Conservation (phyloP, 2,329 filamentous ascomycete species). For the Cytospora leucostoma region DNA sequence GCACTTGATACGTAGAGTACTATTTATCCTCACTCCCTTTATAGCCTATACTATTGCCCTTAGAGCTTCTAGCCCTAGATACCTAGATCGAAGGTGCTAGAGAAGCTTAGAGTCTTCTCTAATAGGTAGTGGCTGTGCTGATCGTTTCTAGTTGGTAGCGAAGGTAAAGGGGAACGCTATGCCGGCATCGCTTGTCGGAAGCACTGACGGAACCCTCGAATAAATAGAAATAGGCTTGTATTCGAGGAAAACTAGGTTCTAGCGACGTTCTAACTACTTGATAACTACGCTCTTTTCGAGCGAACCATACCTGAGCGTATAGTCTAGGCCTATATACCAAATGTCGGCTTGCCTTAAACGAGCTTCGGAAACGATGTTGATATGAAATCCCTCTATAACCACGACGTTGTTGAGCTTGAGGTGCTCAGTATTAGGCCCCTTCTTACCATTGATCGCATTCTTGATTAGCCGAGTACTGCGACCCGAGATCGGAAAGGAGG, state of each 20-base stretch:
- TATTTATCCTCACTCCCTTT: background rate
- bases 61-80: background rate
- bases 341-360: background rate
- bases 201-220: background rate
- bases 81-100: background rate
- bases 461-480: background rate
- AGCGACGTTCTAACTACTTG: background rate
- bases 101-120: background rate
- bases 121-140: background rate
- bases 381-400: background rate
- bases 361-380: slow-evolving; percentile 3
- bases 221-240: background rate
- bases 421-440: background rate
- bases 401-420: background rate
- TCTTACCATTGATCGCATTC: background rate
- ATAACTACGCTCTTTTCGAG: background rate
- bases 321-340: background rate
- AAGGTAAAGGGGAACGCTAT: background rate
- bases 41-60: background rate
- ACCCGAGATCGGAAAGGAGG: background rate
- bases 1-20: background rate
- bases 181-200: background rate
- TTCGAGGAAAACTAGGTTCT: background rate
- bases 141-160: background rate
- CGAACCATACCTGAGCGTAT: background rate